These are phyloP conservation scores for Didymella exigua DNA, from an alignment of 2,329 filamentous ascomycete genomes.

Conservation along the genomic window DNA sequence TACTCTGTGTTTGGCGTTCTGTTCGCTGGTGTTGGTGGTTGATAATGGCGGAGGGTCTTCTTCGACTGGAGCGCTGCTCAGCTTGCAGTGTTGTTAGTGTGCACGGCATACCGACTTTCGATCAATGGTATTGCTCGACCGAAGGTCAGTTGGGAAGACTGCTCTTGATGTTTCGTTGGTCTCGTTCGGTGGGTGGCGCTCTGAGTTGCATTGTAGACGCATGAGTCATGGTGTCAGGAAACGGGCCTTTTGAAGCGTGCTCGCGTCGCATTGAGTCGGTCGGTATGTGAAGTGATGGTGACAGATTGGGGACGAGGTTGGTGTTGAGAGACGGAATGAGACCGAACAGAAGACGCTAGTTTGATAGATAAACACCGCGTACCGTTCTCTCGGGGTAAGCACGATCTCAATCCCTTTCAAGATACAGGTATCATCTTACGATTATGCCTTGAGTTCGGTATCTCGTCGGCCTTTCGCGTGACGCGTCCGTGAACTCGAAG, in stretches of 20 bases:
- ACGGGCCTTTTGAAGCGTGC: background rate
- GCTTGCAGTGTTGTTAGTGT: background rate
- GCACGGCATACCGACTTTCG: background rate
- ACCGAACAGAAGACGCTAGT: constrained; percentile 21
- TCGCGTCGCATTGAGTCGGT: background rate
- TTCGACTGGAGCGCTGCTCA: background rate
- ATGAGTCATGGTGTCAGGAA: background rate
- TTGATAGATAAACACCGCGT: constrained; percentile 1
- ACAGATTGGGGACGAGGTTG: background rate
- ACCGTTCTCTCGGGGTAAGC: background rate
- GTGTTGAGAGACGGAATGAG: background rate
- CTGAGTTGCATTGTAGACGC: background rate
- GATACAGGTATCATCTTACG: background rate
- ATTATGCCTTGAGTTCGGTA: background rate
- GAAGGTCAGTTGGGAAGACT: background rate
- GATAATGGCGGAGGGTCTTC: background rate
- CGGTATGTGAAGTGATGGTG: background rate
- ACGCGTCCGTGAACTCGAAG: background rate
- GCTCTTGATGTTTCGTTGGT: background rate
- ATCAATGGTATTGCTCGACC: background rate
- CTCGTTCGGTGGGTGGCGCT: background rate
- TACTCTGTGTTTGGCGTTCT: background rate
- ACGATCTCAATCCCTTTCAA: background rate
- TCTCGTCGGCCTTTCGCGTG: background rate
- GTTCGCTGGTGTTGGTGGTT: background rate